Evolutionary conservation across 1,139 yeast species (phyloP).

Genomic region (Suhomyces panamericanus): DNA sequence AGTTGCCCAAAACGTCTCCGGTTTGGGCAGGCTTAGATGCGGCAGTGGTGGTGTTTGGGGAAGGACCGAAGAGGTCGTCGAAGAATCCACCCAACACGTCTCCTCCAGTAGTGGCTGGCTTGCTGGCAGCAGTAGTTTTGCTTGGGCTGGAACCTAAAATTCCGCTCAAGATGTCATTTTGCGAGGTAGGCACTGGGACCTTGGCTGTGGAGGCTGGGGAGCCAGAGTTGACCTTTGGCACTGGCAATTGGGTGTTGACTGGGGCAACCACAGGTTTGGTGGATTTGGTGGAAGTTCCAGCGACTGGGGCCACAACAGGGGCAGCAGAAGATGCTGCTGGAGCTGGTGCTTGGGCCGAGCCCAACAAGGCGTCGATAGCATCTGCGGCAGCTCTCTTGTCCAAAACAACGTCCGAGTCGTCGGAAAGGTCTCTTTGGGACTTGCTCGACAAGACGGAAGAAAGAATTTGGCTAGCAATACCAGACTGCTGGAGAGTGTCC

Average conservation of each 20-base stretch:
- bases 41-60: slow-evolving; percentile 15
- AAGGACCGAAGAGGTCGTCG: slow-evolving; percentile 18
- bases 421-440: slow-evolving; percentile 8
- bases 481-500: slow-evolving; percentile 24
- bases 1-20: slow-evolving; percentile 6
- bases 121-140: slow-evolving; percentile 8
- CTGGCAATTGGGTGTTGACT: background rate
- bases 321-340: background rate
- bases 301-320: background rate
- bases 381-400: slow-evolving; percentile 11
- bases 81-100: slow-evolving; percentile 19
- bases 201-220: background rate
- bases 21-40: slow-evolving; percentile 13
- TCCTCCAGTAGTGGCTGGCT: slow-evolving; percentile 12
- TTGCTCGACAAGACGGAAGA: slow-evolving; percentile 8
- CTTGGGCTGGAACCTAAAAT: slow-evolving; percentile 13
- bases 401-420: slow-evolving; percentile 3
- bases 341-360: background rate
- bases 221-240: background rate
- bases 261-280: background rate
- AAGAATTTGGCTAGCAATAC: slow-evolving; percentile 25
- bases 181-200: slow-evolving; percentile 1
- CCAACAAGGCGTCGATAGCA: slow-evolving; percentile 12
- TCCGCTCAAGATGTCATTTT: slow-evolving; percentile 14
- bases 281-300: slow-evolving; percentile 1